phyloP scores from a whole-genome alignment of 2,329 filamentous ascomycete genomes.

The Dactylellina haptotyla region DNA sequence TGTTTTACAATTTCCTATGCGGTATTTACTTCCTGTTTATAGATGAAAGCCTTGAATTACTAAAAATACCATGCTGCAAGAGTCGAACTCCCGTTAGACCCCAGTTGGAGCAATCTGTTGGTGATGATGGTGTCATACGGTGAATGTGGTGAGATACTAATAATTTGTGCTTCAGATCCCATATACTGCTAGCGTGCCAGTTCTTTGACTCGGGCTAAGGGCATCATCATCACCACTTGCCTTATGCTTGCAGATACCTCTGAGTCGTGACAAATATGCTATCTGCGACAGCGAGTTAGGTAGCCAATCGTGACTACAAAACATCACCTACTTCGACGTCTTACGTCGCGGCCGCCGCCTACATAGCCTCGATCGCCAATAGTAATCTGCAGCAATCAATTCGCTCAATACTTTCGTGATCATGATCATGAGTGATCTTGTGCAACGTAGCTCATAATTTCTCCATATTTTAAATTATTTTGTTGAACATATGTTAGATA shows the following conservation, averaged over 20 bases:
- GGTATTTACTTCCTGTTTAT: conserved; percentile 51
- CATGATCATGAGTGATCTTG: conserved; percentile 53
- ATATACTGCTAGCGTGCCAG: conserved; percentile 1
- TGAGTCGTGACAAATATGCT: conserved; percentile 40
- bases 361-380: conserved; percentile 23
- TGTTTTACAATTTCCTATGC: conserved; percentile 33
- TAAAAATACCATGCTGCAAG: conserved; percentile 49
- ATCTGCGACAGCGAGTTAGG: conserved; percentile 3
- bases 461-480: neutral
- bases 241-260: neutral
- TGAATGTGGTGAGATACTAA: neutral
- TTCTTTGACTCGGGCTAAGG: neutral
- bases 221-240: conserved; percentile 24
- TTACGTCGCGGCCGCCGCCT: conserved; percentile 15
- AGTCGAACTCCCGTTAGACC: conserved; percentile 27
- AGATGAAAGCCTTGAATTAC: conserved; percentile 52
- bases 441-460: conserved; percentile 40
- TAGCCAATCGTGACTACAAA: conserved; percentile 24
- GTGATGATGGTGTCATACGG: conserved; percentile 20
- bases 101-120: conserved; percentile 25
- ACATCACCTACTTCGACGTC: conserved; percentile 1
- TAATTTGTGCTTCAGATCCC: conserved; percentile 8
- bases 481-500: too few relatives aligned
- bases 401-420: conserved; percentile 4
- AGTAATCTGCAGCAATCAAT: conserved; percentile 5